Base-by-base conservation (phyloP, 768 basidiomycete genomes). In the Porpolomopsis calyptriformis region DNA sequence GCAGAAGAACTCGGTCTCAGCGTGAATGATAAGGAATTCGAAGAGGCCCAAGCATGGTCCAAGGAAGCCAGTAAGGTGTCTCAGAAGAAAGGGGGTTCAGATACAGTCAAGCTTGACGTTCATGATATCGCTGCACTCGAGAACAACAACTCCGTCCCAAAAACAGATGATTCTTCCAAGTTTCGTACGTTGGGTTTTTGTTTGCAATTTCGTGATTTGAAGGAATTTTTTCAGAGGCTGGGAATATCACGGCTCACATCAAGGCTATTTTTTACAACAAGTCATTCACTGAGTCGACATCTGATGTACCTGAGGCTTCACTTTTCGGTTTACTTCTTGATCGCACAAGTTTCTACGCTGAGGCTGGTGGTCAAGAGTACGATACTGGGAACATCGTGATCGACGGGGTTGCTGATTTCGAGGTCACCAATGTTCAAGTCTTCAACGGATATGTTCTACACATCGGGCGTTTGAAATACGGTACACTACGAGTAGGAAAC, bases 361-460 rank as follows among this genome's bases (percentile, higher is more conserved):
- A 99, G 66, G 76, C 90, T 29, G 96, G 96, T 56, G 96, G 96
- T 22, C 96, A 99, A 60, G 94, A 98, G 65, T 80, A 87, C 56
- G 96, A 99, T 60, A 97, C 89, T 0, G 96, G 96, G 45, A 87
- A 84, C 55, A 88, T 99, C 52, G 80, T 91, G 22, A 85, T 97
- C 44, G 94, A 96, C 51, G 93, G 84, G 34, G 69, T 78, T 49
- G 82, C 87, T 26, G 91, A 96, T 61, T 99, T 98, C 61, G 82
- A 87, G 58, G 96, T 99, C 41, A 77, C 77, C 38, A 86, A 98
- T 55, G 92, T 94, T 6, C 94, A 98, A 62, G 80, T 80, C 3
- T 98, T 82, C 67, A 97, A 82, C 56, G 96, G 96, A 49, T 98
- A 98, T 60, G 89, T 98, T 9, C 68, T 98, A 34, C 96, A 99